Evolutionary conservation across 495 filamentous ascomycete genomes (phyloP).

Genomic region (Lentithecium fluviatile): DNA sequence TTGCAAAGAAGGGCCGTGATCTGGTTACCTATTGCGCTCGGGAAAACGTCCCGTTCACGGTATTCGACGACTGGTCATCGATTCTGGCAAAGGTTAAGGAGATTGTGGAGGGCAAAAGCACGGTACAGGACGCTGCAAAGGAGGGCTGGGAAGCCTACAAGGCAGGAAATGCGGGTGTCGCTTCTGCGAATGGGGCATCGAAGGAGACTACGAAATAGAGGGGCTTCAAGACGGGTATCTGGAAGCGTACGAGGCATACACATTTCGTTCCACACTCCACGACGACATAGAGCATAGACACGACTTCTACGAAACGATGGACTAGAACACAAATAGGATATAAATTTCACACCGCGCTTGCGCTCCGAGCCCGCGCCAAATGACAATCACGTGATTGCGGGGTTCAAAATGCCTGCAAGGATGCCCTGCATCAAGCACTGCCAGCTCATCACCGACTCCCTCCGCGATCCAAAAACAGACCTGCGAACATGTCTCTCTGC

Average conservation of each 20-base stretch:
- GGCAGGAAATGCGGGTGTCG: conserved; percentile 38
- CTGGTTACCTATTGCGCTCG: conserved; percentile 77
- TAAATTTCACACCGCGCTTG: too few species aligned
- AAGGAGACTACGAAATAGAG: background rate
- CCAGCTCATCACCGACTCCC: conserved; percentile 22
- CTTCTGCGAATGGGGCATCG: background rate
- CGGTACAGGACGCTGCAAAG: conserved; percentile 43
- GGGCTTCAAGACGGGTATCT: background rate
- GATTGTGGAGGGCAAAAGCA: conserved; percentile 54
- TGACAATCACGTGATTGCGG: conserved; percentile 1
- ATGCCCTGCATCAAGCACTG: conserved; percentile 16
- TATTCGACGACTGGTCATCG: conserved; percentile 73
- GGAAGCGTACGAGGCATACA: conserved; percentile 2
- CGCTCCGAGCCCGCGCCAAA: too few species aligned
- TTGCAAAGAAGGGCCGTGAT: conserved; percentile 87
- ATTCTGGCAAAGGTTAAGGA: conserved; percentile 73
- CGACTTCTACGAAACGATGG: background rate
- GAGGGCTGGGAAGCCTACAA: conserved; percentile 43
- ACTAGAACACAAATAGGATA: background rate
- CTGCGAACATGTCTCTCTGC: conserved; percentile 7
- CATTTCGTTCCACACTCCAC: background rate
- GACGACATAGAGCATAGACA: conserved; percentile 1
- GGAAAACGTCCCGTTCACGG: conserved; percentile 74
- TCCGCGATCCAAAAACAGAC: background rate
- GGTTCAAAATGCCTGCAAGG: background rate